phyloP scores from a whole-genome alignment of 441 rosid species.

The Erodium trifolium region DNA sequence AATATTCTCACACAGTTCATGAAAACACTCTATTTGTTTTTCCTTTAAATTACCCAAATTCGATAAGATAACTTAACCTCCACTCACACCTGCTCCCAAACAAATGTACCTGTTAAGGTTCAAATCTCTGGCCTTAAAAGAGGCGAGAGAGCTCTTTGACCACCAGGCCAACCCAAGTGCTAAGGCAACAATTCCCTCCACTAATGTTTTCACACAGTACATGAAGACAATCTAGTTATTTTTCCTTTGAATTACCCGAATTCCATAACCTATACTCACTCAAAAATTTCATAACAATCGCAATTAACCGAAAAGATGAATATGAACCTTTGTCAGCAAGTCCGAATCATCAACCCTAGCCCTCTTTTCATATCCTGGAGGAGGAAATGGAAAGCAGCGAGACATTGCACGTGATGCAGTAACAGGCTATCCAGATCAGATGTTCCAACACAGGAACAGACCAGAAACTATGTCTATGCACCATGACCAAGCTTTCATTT shows the following conservation, averaged over 20 bases:
- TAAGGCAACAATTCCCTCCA: too few species aligned
- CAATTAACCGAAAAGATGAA: slow-evolving; percentile 19
- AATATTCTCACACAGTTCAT: too few species aligned
- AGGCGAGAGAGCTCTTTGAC: too few species aligned
- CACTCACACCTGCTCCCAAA: too few species aligned
- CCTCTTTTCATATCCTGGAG: slow-evolving; percentile 82
- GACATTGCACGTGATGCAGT: slow-evolving; percentile 48
- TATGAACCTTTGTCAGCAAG: slow-evolving; percentile 45
- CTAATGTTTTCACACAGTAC: too few species aligned
- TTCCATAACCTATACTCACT: background rate
- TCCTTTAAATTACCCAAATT: too few species aligned
- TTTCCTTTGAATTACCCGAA: slow-evolving; percentile 5
- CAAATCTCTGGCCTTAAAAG: too few species aligned
- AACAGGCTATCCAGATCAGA: slow-evolving; percentile 24
- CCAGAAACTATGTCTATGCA: slow-evolving; percentile 50
- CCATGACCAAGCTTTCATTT: slow-evolving; percentile 56
- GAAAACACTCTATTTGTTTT: too few species aligned
- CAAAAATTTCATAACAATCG: background rate
- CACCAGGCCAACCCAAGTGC: too few species aligned
- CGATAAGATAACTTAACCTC: too few species aligned
- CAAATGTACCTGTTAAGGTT: too few species aligned
- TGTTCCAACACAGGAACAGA: slow-evolving; percentile 57
- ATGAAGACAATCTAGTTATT: background rate
- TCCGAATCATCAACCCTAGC: slow-evolving; percentile 37
- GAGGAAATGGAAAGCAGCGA: slow-evolving; percentile 86